Base-by-base conservation (phyloP, 1,139 yeast species). In the Hyphopichia wangnamkhiaoensis region DNA sequence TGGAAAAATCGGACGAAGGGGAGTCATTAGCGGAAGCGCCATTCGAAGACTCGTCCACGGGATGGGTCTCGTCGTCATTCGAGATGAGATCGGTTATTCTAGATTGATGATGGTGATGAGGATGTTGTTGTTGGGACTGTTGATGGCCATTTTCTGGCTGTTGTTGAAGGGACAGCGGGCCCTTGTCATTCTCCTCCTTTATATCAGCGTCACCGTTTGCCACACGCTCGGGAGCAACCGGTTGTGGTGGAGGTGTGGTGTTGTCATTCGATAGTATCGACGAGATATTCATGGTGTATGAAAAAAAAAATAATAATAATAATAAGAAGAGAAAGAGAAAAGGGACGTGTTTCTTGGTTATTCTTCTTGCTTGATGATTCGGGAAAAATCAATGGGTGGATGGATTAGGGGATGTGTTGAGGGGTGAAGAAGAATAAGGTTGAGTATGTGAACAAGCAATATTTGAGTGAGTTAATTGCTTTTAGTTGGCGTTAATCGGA, bases 231-330 rank as follows among this genome's bases (percentile, higher is more conserved):
- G 37, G 36, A 10, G 36, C 28, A 13, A 4, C 30, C 10, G 40
- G 34, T 15, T 16, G 36, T 27, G 44, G 49, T 10, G 54, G 41
- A 8, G 48, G 42, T 20, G 51, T 43, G 21, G 40, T 45, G 37
- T 46, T 47, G 43, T 60, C 68, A 40, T 50, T 57, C 30, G 72
- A 64, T 53, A 68, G 59, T 69, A 68, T 68, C 25, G 73, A 68
- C 14, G 71, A 66, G 42, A 68, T 67, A 52, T 68, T 68, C 74
- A 68, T 68, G 18, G 12, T n/a, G 17, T 12, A n/a, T n/a, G 15
- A 13, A 31, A 13, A 12, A 18, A 7, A 9, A 26, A 26, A 26
- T 10, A 6, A 5, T 15, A 5, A 8, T 5, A n/a, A 12, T 21
- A 21, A 21, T 12, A 21, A 21, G 9, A 12, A 21, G 12, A n/a